Evolutionary conservation across 257 asterid species (phyloP).

Genomic region (Solanum paucissectum): DNA sequence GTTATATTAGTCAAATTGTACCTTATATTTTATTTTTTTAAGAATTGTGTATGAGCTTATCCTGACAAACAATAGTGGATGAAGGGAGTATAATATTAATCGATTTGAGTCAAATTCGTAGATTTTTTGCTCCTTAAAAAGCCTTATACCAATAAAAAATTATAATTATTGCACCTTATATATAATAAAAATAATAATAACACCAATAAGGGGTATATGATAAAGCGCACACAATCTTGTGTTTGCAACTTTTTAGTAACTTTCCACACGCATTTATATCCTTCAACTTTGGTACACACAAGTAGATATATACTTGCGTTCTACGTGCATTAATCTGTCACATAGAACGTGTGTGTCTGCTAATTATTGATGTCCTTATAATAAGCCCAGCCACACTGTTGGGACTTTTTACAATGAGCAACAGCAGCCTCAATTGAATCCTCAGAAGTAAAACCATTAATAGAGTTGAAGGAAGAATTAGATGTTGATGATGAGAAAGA

Average conservation of each 20-base stretch:
- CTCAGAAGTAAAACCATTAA: constrained; percentile 20
- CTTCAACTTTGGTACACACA: too few relatives aligned
- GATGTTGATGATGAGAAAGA: constrained; percentile 17
- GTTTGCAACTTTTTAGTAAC: neutral
- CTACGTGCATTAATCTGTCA: neutral
- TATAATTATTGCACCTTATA: neutral
- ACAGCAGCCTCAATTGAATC: constrained; percentile 52
- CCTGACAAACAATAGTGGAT: too few relatives aligned
- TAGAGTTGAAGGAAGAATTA: constrained; percentile 19
- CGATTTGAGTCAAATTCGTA: neutral
- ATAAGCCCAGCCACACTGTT: neutral
- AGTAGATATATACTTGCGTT: neutral
- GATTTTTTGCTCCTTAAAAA: neutral
- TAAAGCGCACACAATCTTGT: neutral
- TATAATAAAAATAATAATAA: too few relatives aligned
- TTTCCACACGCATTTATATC: too few relatives aligned
- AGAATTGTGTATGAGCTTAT: too few relatives aligned
- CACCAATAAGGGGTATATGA: neutral
- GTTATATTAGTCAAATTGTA: too few relatives aligned
- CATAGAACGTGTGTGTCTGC: neutral
- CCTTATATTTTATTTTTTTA: too few relatives aligned
- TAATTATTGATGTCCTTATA: neutral
- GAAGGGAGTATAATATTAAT: too few relatives aligned
- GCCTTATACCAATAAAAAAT: neutral
- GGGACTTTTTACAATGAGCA: constrained; percentile 56